Conservation (phyloP, 805 yeast species). For the Myxozyma kluyveri region DNA sequence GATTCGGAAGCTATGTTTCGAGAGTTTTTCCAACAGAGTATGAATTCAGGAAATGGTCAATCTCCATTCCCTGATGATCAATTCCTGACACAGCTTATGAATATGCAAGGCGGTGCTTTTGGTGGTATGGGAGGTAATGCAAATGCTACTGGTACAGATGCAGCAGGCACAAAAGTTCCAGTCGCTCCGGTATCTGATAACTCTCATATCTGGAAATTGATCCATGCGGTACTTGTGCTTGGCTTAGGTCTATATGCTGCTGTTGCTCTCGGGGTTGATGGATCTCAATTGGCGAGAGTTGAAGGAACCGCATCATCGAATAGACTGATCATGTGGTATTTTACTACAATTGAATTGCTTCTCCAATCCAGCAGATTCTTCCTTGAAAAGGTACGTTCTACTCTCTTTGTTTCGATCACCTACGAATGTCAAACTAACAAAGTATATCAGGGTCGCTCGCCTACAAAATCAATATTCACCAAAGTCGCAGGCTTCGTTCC, state of each 20-base stretch:
- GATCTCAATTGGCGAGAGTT: slow-evolving; percentile 16
- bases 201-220: slow-evolving; percentile 9
- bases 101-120: slow-evolving; percentile 7
- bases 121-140: slow-evolving; percentile 1
- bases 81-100: slow-evolving; percentile 10
- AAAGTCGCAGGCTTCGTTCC: slow-evolving; percentile 28
- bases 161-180: background rate
- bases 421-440: too few species aligned
- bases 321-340: slow-evolving; percentile 18
- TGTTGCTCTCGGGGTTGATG: slow-evolving; percentile 8
- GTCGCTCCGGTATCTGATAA: slow-evolving; percentile 4
- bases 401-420: background rate
- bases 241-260: slow-evolving; percentile 17
- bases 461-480: slow-evolving; percentile 30
- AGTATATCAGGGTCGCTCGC: slow-evolving; percentile 29
- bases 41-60: background rate
- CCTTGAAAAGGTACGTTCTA: slow-evolving; percentile 20
- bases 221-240: slow-evolving; percentile 12
- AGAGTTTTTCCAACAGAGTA: slow-evolving; percentile 8
- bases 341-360: slow-evolving; percentile 19
- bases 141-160: background rate
- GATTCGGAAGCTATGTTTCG: slow-evolving; percentile 9
- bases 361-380: slow-evolving; percentile 24
- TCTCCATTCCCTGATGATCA: slow-evolving; percentile 8
- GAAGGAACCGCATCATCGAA: slow-evolving; percentile 12